A percentile compares a stretch with the other conserved stretches of the same genome.
Evolutionary conservation across 306 rosid genomes (phyloP).

Genomic region (Albizia julibrissin): DNA sequence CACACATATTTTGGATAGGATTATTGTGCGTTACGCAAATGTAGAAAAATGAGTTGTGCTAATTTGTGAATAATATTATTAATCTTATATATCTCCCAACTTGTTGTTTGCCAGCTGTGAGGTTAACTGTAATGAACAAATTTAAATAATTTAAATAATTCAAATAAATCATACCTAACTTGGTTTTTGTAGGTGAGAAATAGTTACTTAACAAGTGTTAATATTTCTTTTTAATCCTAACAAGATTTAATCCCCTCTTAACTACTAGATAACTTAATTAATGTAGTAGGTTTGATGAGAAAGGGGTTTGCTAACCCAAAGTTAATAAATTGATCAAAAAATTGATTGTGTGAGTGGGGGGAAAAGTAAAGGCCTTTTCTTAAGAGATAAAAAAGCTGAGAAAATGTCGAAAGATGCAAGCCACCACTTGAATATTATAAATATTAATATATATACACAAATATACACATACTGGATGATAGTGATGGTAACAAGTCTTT

Average conservation of each 20-base stretch:
- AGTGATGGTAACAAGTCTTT: neutral
- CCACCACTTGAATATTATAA: neutral
- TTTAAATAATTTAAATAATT: neutral
- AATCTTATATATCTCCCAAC: neutral
- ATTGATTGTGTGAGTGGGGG: neutral
- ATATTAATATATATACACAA: neutral
- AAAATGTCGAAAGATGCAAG: neutral
- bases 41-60: neutral
- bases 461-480: neutral
- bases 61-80: too few relatives aligned
- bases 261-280: neutral
- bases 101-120: neutral
- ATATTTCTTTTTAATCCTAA: neutral
- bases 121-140: neutral
- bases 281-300: neutral
- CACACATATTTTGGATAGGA: too few relatives aligned
- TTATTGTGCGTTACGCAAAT: too few relatives aligned
- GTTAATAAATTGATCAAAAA: neutral
- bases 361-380: neutral
- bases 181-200: too few relatives aligned
- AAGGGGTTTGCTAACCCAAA: neutral
- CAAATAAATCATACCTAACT: neutral
- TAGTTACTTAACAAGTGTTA: neutral
- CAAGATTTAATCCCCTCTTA: neutral
- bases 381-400: neutral